Percentiles rank a stretch among this genome's conserved stretches.
phyloP scores from a whole-genome alignment of 768 basidiomycete genomes.

The Amanita subjunquillea region DNA sequence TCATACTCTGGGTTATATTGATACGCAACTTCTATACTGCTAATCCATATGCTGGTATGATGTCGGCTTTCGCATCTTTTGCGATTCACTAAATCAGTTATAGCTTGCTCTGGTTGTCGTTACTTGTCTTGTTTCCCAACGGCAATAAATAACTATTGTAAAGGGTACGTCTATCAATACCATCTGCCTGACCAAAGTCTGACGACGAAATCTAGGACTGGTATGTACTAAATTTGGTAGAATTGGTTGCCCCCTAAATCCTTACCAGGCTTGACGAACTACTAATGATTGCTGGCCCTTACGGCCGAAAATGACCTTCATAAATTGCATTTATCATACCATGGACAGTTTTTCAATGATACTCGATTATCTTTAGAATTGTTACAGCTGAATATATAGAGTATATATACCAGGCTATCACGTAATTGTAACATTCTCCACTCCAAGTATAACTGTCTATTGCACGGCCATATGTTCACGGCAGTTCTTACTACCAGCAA shows the following conservation, averaged over 20 bases:
- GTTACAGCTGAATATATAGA: too few species aligned
- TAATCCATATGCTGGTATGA: constrained; percentile 73
- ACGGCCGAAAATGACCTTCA: background rate
- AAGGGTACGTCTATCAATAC: constrained; percentile 28
- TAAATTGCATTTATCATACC: background rate
- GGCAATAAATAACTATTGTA: constrained; percentile 55
- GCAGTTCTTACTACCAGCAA: background rate
- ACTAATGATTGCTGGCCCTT: background rate
- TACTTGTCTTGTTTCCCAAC: constrained; percentile 89
- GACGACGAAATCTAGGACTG: constrained; percentile 18
- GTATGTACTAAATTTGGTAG: constrained; percentile 12
- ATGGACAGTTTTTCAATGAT: too few species aligned
- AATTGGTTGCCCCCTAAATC: background rate
- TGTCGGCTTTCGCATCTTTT: background rate
- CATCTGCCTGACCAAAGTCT: background rate
- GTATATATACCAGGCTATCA: background rate
- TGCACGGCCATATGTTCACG: background rate
- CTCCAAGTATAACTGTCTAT: background rate
- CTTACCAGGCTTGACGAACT: constrained; percentile 9
- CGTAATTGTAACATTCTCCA: background rate
- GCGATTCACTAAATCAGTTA: constrained; percentile 1
- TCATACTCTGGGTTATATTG: constrained; percentile 77
- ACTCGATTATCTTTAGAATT: too few species aligned
- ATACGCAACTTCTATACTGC: constrained; percentile 84
- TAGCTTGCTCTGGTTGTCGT: constrained; percentile 81